Base-by-base conservation (phyloP, 2,329 filamentous ascomycete genomes). In the Pseudogymnoascus sp. region DNA sequence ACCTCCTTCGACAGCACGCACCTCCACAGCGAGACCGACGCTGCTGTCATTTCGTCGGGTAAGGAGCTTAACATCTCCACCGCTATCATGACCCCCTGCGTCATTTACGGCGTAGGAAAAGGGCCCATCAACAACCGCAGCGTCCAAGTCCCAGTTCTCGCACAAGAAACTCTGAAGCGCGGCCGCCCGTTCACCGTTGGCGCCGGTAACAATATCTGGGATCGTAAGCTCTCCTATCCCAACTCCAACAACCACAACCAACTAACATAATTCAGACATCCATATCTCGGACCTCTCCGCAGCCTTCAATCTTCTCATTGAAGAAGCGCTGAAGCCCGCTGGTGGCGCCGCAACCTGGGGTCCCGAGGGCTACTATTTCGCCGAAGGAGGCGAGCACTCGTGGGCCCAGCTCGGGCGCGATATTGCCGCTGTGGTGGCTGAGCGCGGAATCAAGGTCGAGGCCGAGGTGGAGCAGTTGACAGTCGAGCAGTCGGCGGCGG, bases 11-110 rank as follows among this genome's bases (percentile, higher is more conserved):
- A 80, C 0, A 76, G 80, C 64, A 64, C 69, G 0, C 77, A 72
- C 21, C 70, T 58, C 1, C 82, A 86, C 69, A 77, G 80, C 6
- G 77, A 80, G 64, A 79, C 84, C 5, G 83, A 86, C 69, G 78
- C 81, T 64, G 75, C 84, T 18, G 75, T 86, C 8, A 66, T 74
- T 64, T 71, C 70, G 2, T 55, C 52, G 29, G 75, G 76, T n/a
- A 60, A 62, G 29, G 25, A 58, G 29, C 36, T 59, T 2, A 72
- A 72, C 2, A 72, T 83, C 25, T 79, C 79, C 67, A 81, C 80
- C 0, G 82, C 77, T 21, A 79, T 86, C 27, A 76, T 86, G 4
- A 82, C 79, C 63, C 83, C 84, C 10, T 80, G 82, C 0, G 78
- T 76, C 2, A 84, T 86, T 65, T 85, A 82, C 65, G 82, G 77